phyloP scores from a whole-genome alignment of 805 yeast genomes.

The Kuraishia hungarica region DNA sequence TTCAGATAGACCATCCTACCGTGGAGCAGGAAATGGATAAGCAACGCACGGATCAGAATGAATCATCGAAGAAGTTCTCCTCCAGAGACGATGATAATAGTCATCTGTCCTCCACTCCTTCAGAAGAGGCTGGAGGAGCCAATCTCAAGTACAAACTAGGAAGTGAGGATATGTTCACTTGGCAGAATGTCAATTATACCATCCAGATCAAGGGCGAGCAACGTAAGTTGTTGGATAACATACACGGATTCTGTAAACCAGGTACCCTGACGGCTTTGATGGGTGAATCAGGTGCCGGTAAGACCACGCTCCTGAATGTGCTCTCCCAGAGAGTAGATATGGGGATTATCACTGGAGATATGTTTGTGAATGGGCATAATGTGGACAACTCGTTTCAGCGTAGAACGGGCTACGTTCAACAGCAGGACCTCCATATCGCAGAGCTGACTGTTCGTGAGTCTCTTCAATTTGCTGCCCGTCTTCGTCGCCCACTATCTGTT shows the following conservation, averaged over 20 bases:
- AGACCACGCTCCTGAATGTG: slow-evolving; percentile 47
- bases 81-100: slow-evolving; percentile 11
- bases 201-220: slow-evolving; percentile 37
- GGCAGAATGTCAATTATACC: slow-evolving; percentile 54
- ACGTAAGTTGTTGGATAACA: slow-evolving; percentile 32
- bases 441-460: slow-evolving; percentile 45
- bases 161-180: slow-evolving; percentile 42
- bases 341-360: slow-evolving; percentile 49
- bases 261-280: slow-evolving; percentile 52
- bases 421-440: slow-evolving; percentile 43
- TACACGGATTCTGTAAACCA: slow-evolving; percentile 38
- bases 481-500: slow-evolving; percentile 33
- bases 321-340: slow-evolving; percentile 41
- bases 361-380: slow-evolving; percentile 43
- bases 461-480: slow-evolving; percentile 36
- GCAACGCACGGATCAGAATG: neutral
- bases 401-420: slow-evolving; percentile 49
- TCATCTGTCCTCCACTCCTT: slow-evolving; percentile 8
- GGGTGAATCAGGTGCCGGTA: slow-evolving; percentile 64
- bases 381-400: slow-evolving; percentile 41
- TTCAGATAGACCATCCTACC: slow-evolving; percentile 15
- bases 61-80: slow-evolving; percentile 3
- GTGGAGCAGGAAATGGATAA: slow-evolving; percentile 17
- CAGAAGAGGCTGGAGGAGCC: slow-evolving; percentile 3
- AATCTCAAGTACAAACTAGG: slow-evolving; percentile 16